Conservation (phyloP, 768 basidiomycete species). For the Russula virescens region DNA sequence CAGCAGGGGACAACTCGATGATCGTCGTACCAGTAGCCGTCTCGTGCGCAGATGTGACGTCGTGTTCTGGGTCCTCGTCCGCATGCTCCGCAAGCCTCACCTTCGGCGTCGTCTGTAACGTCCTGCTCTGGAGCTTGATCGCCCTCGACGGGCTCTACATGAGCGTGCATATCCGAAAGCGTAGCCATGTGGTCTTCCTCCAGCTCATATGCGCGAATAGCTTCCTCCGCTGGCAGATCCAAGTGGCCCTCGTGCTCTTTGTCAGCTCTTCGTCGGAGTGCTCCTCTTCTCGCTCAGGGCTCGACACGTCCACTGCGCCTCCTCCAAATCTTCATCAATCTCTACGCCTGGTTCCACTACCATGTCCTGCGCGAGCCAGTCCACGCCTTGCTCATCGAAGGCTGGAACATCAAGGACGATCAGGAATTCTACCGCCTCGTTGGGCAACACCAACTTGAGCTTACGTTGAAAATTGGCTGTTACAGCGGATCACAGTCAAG, state of each 20-base stretch:
- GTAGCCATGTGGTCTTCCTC: background rate
- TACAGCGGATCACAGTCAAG: no score
- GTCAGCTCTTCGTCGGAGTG: background rate
- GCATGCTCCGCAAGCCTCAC: background rate
- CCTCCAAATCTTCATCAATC: no score
- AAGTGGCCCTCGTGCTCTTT: slow-evolving; percentile 5
- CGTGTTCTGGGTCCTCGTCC: slow-evolving; percentile 11
- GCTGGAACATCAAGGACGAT: no score
- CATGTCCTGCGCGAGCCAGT: no score
- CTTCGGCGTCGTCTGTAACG: slow-evolving; percentile 20
- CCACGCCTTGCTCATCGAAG: no score
- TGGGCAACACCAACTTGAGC: no score
- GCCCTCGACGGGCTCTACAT: background rate
- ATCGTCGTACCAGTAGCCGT: slow-evolving; percentile 13
- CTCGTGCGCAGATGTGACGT: slow-evolving; percentile 15
- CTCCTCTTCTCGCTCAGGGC: slow-evolving; percentile 9
- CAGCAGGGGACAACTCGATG: slow-evolving; percentile 16
- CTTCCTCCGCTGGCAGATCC: background rate
- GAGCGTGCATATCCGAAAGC: slow-evolving; percentile 1
- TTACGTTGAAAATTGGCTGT: no score
- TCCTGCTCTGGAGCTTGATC: slow-evolving; percentile 13
- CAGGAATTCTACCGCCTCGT: no score
- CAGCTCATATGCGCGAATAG: background rate
- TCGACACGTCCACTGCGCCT: slow-evolving; percentile 12
- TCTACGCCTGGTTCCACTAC: no score